phyloP scores from a whole-genome alignment of 352 stramenopile species.

The Phytopythium helicoides region DNA sequence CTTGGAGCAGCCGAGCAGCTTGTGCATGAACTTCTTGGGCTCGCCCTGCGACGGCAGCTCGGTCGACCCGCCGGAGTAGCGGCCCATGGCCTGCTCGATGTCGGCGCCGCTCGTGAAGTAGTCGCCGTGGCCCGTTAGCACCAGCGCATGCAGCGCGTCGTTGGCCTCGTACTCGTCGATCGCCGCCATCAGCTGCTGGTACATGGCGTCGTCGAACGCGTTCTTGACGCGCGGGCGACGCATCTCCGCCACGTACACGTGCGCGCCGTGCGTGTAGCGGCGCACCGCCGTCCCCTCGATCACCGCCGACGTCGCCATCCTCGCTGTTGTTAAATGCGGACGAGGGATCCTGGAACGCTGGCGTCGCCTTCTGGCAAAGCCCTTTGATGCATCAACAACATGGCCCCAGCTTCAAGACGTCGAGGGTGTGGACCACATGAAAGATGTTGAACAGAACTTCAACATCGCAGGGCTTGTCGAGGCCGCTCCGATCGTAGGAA shows the following conservation, averaged over 20 bases:
- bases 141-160: slow-evolving; percentile 66
- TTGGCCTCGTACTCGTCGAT: slow-evolving; percentile 69
- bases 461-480: too few species aligned
- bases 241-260: slow-evolving; percentile 76
- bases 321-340: too few species aligned
- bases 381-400: too few species aligned
- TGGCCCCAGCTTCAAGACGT: too few species aligned
- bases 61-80: slow-evolving; percentile 21
- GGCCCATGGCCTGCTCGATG: slow-evolving; percentile 41
- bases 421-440: too few species aligned
- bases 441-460: too few species aligned
- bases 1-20: slow-evolving; percentile 75
- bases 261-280: slow-evolving; percentile 39
- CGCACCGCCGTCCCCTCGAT: slow-evolving; percentile 29
- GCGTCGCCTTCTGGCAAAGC: too few species aligned
- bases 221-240: slow-evolving; percentile 83
- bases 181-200: slow-evolving; percentile 76
- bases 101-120: slow-evolving; percentile 92
- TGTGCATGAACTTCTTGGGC: slow-evolving; percentile 64
- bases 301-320: neutral
- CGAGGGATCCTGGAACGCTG: too few species aligned
- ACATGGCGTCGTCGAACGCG: slow-evolving; percentile 87
- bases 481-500: too few species aligned
- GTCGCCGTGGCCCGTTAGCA: slow-evolving; percentile 88
- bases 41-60: slow-evolving; percentile 46